Base-by-base conservation (phyloP, 169 alveolate species). In the Babesia ovis region DNA sequence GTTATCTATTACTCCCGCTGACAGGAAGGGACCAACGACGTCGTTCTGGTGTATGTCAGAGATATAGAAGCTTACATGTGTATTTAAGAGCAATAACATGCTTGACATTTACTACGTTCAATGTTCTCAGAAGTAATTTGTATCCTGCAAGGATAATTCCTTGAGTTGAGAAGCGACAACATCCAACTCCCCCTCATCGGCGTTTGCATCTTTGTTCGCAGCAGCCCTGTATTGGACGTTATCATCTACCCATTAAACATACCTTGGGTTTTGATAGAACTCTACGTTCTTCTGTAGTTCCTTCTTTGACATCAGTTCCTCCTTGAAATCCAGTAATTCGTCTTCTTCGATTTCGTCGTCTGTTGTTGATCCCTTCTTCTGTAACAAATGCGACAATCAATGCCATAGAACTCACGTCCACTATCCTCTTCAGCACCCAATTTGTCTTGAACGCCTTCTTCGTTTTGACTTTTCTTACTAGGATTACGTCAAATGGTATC, bases 391-490 rank as follows among this genome's bases (percentile, higher is more conserved):
- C 14, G 35, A 50, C 51, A 6, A 0, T 8, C 22, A 12, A 25
- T 12, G 3, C n/a, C 37, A 1, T 41, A 20, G 23, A 9, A 69
- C 59, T 1, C 34, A 70, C 83, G 69, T 64, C 46, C 0, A 70
- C 67, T 12, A 79, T 68, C 48, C 84, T 59, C 77, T 79, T 79
- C 2, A 79, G 83, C 73, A 79, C 87, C 87, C 87, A 79, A 34
- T 68, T 68, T 43, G 68, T 74, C 31, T 60, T 70, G 48, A 39
- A 48, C 0, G 70, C 51, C 42, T 32, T 51, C 70, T 79, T 79
- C 25, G 31, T 23, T 51, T 69, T 70, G 41, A 74, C 77, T 70
- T 70, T 79, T 25, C 83, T 42, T 16, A 79, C 83, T 39, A 79
- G 76, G 8, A 79, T 79, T 2, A 79, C 87, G 39, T 79, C 87